Evolutionary conservation across 208 protist genomes (phyloP), one percentile per base, ranked within the genome.

Genomic region (Leishmania arabica): DNA sequence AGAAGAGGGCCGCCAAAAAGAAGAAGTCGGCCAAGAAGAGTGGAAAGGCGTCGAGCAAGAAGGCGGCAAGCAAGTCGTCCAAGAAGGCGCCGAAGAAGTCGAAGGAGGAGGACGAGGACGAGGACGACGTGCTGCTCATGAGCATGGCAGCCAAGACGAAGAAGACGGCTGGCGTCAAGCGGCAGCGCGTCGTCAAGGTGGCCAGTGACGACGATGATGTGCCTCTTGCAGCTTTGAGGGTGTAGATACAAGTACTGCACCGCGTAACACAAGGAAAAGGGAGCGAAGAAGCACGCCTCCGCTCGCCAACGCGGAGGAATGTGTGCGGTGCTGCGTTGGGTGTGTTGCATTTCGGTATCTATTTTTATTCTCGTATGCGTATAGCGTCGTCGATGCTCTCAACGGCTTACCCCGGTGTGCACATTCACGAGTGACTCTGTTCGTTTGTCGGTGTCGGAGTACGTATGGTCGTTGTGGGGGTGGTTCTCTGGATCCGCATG

Each of bases 151-250:
- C 58, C 37, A 80, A 80, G n/a, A 58, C 70, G 42, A 81, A 78
- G 53, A 85, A 85, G 70, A 81, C 68, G 40, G 72, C 82, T 34
- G 77, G 77, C 7, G 72, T 78, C 45, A 85, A 92, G 69, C 87
- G 87, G 37, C 74, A 72, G 51, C 86, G 89, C 31, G 75, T 73
- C 19, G 74, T 73, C 40, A 89, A 88, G 66, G 71, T 64, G 37
- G 89, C 84, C 56, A 89, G 84, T 70, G 87, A 89, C 77, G 91
- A 95, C 72, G 93, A 96, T 40, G 91, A 96, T 64, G 79, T 95
- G 47, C 91, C 92, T 2, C 83, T 95, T 24, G 81, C 86, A 69
- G 82, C 88, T 31, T 86, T 95, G 60, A 86, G 24, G 34, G 79
- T 60, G 24, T 82, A 83, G 64, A 65, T 54, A 27, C n/a, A 17